Base-by-base conservation (phyloP, 1,284 basidiomycete genomes). In the Mycena sp. region DNA sequence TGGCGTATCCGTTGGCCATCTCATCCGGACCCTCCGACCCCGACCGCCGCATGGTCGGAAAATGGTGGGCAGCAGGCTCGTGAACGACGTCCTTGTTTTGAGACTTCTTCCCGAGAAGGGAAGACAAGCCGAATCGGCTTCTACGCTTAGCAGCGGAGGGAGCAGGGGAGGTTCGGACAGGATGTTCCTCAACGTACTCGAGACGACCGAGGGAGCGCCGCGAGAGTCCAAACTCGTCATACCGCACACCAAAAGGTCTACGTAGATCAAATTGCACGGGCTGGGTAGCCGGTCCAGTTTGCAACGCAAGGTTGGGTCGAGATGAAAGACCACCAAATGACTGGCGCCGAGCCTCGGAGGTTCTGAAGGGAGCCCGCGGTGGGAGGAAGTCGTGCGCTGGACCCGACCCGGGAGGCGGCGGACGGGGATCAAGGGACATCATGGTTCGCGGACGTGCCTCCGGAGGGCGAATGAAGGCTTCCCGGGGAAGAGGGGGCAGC, bases 401-500 rank as follows among this genome's bases (percentile, higher is more conserved):
- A 41, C 74, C 76, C 53, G 80, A 74, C 29, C 78, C 78, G 30
- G 77, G 76, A 19, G 81, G 77, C 41, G 81, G 73, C 41, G 81
- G 73, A 35, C 81, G 83, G 56, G 85, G 80, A 70, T 88, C 87
- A 65, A 85, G 85, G 0, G 84, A 82, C 69, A 86, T 89, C 63
- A 91, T 78, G 2, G 90, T 92, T 58, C 85, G 85, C 4, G 91
- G 90, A 23, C 90, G 83, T 17, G 69, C 66, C 38, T 87, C 86
- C 1, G 78, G 72, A 58, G 81, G 77, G 32, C 79, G 79, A 32
- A 76, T 71, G 54, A 76, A 76, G 32, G 75, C 72, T 67, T 92
- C 90, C 17, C 80, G 82, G 6, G 89, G 92, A 40, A 93, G 81
- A 11, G 92, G 92, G 3, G 92, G 92, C 2, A 94, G 77, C 3